phyloP scores from a whole-genome alignment of 345 rosid genomes.

The Sisymbrium irio region DNA sequence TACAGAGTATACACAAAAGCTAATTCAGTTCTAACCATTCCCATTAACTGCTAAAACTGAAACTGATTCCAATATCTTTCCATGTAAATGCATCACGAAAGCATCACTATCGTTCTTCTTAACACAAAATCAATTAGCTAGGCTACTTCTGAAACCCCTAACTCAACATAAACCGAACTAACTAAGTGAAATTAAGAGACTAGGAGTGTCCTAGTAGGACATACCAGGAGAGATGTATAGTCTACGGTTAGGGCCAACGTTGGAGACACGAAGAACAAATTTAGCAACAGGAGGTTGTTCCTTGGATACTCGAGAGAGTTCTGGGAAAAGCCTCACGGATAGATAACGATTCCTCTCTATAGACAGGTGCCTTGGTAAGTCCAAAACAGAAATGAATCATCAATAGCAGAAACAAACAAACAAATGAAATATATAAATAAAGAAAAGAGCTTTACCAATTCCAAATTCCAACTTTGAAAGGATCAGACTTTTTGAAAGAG shows the following conservation, averaged over 20 bases:
- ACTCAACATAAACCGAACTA: background rate
- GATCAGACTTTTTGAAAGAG: conserved; percentile 77
- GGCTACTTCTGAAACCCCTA: background rate
- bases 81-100: background rate
- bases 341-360: conserved; percentile 81
- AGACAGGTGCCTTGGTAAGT: conserved; percentile 65
- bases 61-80: background rate
- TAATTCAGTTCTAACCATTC: background rate
- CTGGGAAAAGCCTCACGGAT: conserved; percentile 74
- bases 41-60: background rate
- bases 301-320: conserved; percentile 58
- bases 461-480: conserved; percentile 93
- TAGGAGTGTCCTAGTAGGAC: no score
- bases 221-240: conserved; percentile 56
- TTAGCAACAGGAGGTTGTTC: conserved; percentile 81
- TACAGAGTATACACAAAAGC: background rate
- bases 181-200: background rate
- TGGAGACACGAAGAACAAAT: conserved; percentile 70
- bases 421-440: background rate
- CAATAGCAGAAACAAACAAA: background rate
- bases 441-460: conserved; percentile 52
- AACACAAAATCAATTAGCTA: background rate
- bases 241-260: conserved; percentile 50
- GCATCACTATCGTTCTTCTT: background rate
- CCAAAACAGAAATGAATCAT: background rate